phyloP scores from a whole-genome alignment of 306 rosid genomes.

The Cucumis hystrix region DNA sequence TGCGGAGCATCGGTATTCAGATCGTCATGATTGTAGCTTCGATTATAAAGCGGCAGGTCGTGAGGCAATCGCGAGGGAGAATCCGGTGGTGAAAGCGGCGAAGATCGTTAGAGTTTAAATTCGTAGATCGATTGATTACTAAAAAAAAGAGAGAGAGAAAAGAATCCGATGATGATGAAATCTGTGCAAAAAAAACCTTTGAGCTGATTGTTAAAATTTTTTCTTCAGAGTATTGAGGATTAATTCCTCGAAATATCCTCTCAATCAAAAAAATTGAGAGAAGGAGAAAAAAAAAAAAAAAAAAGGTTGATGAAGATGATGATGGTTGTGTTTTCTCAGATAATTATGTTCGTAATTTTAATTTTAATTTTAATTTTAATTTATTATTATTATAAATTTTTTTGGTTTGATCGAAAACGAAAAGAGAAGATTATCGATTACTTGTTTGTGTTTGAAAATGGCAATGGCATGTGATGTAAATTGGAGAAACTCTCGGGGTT shows the following conservation, averaged over 20 bases:
- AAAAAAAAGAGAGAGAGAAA: neutral
- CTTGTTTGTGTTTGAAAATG: neutral
- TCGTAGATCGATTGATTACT: slow-evolving; percentile 1
- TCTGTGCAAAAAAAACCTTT: neutral
- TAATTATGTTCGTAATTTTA: slow-evolving; percentile 19
- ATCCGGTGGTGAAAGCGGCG: slow-evolving; percentile 78
- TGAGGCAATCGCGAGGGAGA: slow-evolving; percentile 82
- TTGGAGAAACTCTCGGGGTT: neutral
- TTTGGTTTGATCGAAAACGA: slow-evolving; percentile 13
- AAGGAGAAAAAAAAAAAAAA: neutral
- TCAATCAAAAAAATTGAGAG: neutral
- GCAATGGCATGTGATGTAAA: neutral
- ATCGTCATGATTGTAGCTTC: slow-evolving; percentile 79
- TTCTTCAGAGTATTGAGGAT: neutral
- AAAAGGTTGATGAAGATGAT: slow-evolving; percentile 11
- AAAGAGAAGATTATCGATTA: neutral
- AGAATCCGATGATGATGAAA: neutral
- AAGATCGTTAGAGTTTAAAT: slow-evolving; percentile 79
- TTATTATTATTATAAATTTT: neutral
- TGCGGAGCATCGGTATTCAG: slow-evolving; percentile 77
- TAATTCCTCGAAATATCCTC: neutral
- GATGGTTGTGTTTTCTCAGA: slow-evolving; percentile 16
- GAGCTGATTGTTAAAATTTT: neutral
- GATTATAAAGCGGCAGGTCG: slow-evolving; percentile 86
- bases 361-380: neutral